A percentile compares a stretch with the other conserved stretches of the same genome.
Conservation (phyloP, 2,329 filamentous ascomycete species). For the Hortaea werneckii region DNA sequence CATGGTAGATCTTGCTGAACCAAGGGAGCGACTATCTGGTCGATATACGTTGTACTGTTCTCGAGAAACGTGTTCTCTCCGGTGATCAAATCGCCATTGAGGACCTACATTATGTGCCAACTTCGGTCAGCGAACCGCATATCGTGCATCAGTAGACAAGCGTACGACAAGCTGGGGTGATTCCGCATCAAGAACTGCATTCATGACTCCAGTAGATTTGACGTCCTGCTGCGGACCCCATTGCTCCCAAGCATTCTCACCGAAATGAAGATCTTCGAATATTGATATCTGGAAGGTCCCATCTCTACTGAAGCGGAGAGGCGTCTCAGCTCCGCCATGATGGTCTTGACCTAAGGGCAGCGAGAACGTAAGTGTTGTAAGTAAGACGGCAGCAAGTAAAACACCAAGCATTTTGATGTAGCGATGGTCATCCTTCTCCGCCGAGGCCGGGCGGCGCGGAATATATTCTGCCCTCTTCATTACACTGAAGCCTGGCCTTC, state of each 20-base stretch:
- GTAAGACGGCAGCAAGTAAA: background rate
- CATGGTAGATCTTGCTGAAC: slow-evolving; percentile 47
- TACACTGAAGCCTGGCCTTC: too few relatives aligned
- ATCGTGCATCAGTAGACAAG: too few relatives aligned
- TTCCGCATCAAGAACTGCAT: slow-evolving; percentile 48
- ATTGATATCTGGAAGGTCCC: slow-evolving; percentile 43
- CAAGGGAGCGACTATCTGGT: slow-evolving; percentile 50
- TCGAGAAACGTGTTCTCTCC: slow-evolving; percentile 51
- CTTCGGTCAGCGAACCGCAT: too few relatives aligned
- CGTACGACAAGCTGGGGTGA: slow-evolving; percentile 45
- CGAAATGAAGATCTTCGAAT: slow-evolving; percentile 63
- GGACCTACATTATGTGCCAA: slow-evolving; percentile 23
- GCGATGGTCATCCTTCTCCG: background rate
- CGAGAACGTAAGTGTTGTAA: background rate
- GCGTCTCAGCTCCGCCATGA: background rate
- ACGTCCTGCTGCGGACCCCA: slow-evolving; percentile 46
- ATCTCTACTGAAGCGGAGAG: slow-evolving; percentile 21
- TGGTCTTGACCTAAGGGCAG: background rate
- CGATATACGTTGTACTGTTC: slow-evolving; percentile 49
- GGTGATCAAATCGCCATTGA: slow-evolving; percentile 64
- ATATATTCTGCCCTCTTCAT: too few relatives aligned
- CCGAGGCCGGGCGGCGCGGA: too few relatives aligned
- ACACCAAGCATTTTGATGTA: slow-evolving; percentile 3
- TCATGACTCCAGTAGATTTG: slow-evolving; percentile 48
- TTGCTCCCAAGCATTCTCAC: slow-evolving; percentile 36